Evolutionary conservation across 2,329 filamentous ascomycete genomes (phyloP).

Genomic region (Diaporthe citriasiana): DNA sequence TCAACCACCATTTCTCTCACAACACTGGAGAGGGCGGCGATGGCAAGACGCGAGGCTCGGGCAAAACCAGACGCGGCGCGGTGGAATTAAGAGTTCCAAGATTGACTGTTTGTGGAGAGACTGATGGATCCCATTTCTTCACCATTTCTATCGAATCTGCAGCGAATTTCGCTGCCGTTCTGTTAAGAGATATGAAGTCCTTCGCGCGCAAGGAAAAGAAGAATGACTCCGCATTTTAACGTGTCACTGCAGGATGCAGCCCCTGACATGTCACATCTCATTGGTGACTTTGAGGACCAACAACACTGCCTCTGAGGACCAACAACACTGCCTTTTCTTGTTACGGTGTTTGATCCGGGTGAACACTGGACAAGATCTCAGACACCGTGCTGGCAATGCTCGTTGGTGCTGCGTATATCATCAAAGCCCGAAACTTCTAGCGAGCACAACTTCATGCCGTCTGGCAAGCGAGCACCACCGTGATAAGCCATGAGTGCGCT

Average conservation of each 20-base stretch:
- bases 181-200: not conserved
- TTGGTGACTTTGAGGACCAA: too few relatives aligned
- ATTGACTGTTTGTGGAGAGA: not conserved
- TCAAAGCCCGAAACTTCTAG: not conserved
- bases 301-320: too few relatives aligned
- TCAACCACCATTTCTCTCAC: not conserved
- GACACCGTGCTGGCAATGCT: not conserved
- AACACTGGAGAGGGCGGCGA: not conserved
- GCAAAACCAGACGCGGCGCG: not conserved
- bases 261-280: not conserved
- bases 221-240: not conserved
- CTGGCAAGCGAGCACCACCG: too few relatives aligned
- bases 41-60: not conserved
- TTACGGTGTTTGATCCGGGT: too few relatives aligned
- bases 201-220: not conserved
- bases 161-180: too few relatives aligned
- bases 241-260: not conserved
- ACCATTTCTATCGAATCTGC: not conserved
- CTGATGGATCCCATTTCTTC: not conserved
- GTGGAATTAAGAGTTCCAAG: too few relatives aligned
- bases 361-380: not conserved
- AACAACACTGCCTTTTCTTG: too few relatives aligned
- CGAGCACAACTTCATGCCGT: not conserved
- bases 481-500: not conserved
- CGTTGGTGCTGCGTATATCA: not conserved